These are phyloP conservation scores for Wickerhamiella occidentalis DNA, from an alignment of 805 yeast species.

Conservation along the genomic window DNA sequence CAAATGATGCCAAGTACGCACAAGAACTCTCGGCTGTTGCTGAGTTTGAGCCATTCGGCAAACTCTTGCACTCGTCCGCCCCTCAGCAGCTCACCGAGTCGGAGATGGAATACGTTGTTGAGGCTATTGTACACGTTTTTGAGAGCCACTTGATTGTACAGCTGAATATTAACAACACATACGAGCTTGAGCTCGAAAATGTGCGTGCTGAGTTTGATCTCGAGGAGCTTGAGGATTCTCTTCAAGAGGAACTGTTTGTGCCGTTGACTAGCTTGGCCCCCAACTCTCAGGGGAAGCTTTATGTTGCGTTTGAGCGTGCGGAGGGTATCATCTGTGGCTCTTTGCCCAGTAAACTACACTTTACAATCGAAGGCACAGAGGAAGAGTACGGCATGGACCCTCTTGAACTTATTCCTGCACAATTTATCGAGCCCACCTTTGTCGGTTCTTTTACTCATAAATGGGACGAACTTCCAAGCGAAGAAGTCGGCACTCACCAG, in stretches of 20 bases:
- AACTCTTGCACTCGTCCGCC: constrained; percentile 57
- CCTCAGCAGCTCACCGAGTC: constrained; percentile 66
- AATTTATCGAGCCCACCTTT: constrained; percentile 65
- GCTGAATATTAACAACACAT: constrained; percentile 73
- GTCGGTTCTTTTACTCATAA: constrained; percentile 60
- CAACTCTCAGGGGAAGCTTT: constrained; percentile 57
- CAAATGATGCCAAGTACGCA: constrained; percentile 31
- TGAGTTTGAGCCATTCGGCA: constrained; percentile 63
- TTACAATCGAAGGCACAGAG: constrained; percentile 67
- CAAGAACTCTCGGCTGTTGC: constrained; percentile 59
- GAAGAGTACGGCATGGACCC: constrained; percentile 90
- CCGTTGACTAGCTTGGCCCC: constrained; percentile 66
- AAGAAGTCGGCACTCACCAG: constrained; percentile 54
- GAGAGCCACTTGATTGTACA: constrained; percentile 63
- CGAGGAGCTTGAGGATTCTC: constrained; percentile 45
- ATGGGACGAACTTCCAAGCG: constrained; percentile 59
- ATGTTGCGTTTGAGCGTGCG: constrained; percentile 61
- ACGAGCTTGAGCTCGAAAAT: constrained; percentile 65
- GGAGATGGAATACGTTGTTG: constrained; percentile 87
- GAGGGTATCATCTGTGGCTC: constrained; percentile 33
- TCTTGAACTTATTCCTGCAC: constrained; percentile 63
- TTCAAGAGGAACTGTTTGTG: constrained; percentile 60
- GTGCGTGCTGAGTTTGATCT: constrained; percentile 41
- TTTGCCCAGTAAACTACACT: constrained; percentile 57
- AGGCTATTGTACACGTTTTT: constrained; percentile 72